Base-by-base conservation (phyloP, 2,329 filamentous ascomycete genomes). In the Phaeophleospora eucalypticola region DNA sequence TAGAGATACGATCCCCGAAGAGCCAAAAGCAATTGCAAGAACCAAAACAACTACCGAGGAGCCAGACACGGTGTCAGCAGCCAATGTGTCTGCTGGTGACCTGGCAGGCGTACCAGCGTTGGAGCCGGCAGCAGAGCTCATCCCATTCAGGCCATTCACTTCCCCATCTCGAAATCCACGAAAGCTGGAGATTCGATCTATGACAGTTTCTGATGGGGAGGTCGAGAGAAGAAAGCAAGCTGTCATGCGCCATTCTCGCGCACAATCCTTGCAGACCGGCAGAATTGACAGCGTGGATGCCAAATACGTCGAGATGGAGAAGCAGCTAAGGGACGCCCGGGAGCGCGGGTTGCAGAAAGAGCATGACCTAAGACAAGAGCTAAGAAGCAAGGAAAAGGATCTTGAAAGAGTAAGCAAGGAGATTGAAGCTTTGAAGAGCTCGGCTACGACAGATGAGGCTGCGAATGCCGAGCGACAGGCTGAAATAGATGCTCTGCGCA, bases 151-250 rank as follows among this genome's bases (percentile, higher is more conserved):
- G 10, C 36, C 36, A 6, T 37, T 37, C 36, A 37, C 43, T 19
- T 44, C 39, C 7, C 37, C 48, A n/a, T 36, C 48, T 8, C 32
- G 29, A 20, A 53, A 56, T 14, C 36, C 36, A 17, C 36, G 52
- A n/a, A 59, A 61, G 46, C 41, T 61, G 24, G 56, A 59, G 44
- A 58, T 61, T 20, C 54, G 58, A 21, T 56, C 54, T 4, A 46
- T 38, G 32, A 48, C 9, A 4, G 36, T 51, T 34, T 62, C 59
- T 9, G 59, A 60, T 39, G 57, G 51, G 17, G 59, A 61, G 43
- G 36, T 38, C 14, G 56, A 58, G 41, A 54, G 48, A n/a, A 46
- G 46, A 33, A 45, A 56, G 34, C 43, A 47, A 14, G 41, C 44
- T 14, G 33, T 51, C 4, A 19, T 48, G 12, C 41, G 53, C 9